A percentile compares a stretch with the other conserved stretches of the same genome.
These are phyloP conservation scores for Zhuliangozyma parablackwelliae DNA, from an alignment of 1,139 yeast species.

Conservation along the genomic window DNA sequence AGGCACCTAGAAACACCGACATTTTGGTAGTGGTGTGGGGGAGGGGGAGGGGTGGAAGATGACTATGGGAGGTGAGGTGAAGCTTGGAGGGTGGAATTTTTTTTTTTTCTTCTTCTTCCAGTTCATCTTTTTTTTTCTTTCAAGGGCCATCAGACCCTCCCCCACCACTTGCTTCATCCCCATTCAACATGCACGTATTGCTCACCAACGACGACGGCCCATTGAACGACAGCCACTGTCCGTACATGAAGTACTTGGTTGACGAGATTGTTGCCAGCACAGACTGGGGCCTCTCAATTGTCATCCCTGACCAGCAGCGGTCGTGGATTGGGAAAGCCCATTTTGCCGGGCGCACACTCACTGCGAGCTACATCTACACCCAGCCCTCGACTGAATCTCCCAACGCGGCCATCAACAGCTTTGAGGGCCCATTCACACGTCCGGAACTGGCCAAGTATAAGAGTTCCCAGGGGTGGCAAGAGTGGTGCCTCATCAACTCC, in stretches of 20 bases:
- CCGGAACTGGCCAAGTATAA: conserved; percentile 41
- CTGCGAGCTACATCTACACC: conserved; percentile 65
- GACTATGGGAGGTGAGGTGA: neutral
- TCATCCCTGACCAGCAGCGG: conserved; percentile 73
- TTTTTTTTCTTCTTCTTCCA: neutral
- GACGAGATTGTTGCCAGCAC: conserved; percentile 62
- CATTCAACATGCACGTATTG: conserved; percentile 39
- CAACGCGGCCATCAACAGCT: conserved; percentile 37
- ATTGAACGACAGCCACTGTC: conserved; percentile 72
- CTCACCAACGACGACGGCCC: conserved; percentile 97
- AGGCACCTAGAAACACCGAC: conserved; percentile 58
- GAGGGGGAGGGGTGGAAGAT: neutral
- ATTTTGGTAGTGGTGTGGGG: conserved; percentile 22
- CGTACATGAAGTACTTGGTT: conserved; percentile 78
- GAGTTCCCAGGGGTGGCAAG: conserved; percentile 66
- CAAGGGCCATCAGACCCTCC: too few species aligned
- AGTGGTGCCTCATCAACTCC: conserved; percentile 84
- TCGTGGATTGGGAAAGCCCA: conserved; percentile 99
- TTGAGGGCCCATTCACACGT: conserved; percentile 64
- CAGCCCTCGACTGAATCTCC: conserved; percentile 26
- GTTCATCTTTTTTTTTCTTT: neutral
- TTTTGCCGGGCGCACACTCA: conserved; percentile 76
- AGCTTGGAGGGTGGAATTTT: too few species aligned
- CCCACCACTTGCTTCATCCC: too few species aligned
- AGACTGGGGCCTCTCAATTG: conserved; percentile 82